phyloP scores from a whole-genome alignment of 768 basidiomycete genomes.

The Dacryopinax primogenitus region DNA sequence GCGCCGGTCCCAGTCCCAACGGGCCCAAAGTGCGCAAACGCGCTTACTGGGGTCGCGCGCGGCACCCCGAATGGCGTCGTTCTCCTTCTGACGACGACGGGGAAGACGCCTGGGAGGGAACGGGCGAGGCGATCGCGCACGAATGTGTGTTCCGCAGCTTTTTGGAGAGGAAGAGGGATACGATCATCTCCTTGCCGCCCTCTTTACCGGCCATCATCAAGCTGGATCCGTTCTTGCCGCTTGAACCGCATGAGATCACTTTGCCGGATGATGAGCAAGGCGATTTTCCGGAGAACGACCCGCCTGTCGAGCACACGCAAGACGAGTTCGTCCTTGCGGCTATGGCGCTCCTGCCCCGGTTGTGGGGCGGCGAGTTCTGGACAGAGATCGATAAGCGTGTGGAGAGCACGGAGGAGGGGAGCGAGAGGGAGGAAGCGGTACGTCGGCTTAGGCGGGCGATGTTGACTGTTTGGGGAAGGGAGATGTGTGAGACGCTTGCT shows the following conservation, averaged over 20 bases:
- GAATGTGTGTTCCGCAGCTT: slow-evolving; percentile 5
- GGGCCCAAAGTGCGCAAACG: neutral
- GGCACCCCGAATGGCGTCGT: slow-evolving; percentile 5
- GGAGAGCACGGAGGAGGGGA: neutral
- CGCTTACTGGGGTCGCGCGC: neutral
- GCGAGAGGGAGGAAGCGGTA: neutral
- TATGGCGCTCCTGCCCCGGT: neutral
- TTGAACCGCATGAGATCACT: neutral
- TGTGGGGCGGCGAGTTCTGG: slow-evolving; percentile 4
- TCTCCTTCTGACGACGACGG: neutral
- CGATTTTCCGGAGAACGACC: neutral
- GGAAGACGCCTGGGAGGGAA: slow-evolving; percentile 3
- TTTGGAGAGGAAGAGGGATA: slow-evolving; percentile 8
- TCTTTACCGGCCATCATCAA: neutral
- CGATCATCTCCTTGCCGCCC: neutral
- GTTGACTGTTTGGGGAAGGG: neutral
- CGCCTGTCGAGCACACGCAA: neutral
- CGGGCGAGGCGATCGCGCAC: slow-evolving; percentile 4
- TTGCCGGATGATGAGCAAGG: neutral
- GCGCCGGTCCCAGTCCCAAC: neutral
- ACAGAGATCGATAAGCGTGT: slow-evolving; percentile 1
- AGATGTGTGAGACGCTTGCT: neutral
- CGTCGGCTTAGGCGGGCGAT: neutral
- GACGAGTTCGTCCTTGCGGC: neutral
- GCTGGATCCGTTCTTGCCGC: too few relatives aligned